Conservation (phyloP, 2,329 filamentous ascomycete species). For the Aspergillus ibericus region DNA sequence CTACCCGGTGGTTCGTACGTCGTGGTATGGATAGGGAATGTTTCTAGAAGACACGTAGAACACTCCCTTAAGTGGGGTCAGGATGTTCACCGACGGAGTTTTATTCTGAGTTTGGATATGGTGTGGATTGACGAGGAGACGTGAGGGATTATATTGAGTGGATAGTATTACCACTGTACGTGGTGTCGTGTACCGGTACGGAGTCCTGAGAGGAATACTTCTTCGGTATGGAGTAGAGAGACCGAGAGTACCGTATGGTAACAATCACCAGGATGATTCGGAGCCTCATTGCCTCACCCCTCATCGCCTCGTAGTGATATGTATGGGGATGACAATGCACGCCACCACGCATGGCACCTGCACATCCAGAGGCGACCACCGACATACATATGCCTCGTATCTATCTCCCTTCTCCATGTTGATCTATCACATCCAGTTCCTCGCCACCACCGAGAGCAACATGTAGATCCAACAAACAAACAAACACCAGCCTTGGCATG, state of each 20-base stretch:
- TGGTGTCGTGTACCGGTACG: too few species aligned
- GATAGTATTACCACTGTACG: too few species aligned
- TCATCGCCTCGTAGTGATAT: too few species aligned
- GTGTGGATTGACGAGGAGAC: background rate
- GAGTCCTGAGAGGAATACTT: too few species aligned
- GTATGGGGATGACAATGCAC: background rate
- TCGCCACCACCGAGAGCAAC: background rate
- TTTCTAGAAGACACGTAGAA: slow-evolving; percentile 26
- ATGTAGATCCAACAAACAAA: background rate
- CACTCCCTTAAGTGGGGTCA: background rate
- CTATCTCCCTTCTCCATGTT: background rate
- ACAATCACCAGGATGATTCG: too few species aligned
- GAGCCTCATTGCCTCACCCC: too few species aligned
- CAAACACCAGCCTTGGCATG: slow-evolving; percentile 16
- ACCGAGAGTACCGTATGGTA: too few species aligned
- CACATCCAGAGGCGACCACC: background rate
- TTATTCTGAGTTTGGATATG: slow-evolving; percentile 1
- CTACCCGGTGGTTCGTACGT: background rate
- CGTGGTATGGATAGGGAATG: slow-evolving; percentile 10
- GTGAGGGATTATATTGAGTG: background rate
- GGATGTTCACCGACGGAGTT: slow-evolving; percentile 1
- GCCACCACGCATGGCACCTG: background rate
- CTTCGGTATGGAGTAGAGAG: too few species aligned
- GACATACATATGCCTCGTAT: background rate
- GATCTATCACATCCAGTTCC: background rate